Evolutionary conservation across 2,329 filamentous ascomycete species (phyloP).

Genomic region (Fusarium pseudonygamai): DNA sequence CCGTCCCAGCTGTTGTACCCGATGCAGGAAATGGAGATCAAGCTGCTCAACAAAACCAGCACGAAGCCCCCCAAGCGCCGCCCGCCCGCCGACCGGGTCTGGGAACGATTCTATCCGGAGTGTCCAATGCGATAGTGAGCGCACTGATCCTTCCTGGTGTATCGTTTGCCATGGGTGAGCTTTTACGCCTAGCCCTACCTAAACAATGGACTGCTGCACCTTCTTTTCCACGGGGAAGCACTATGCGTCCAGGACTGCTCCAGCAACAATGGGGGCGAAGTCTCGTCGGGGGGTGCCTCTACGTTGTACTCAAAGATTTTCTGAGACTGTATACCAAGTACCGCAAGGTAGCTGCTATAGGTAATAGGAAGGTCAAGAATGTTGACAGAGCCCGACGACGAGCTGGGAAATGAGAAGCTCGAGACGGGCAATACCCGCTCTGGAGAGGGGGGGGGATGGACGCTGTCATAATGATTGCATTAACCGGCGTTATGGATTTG

Average conservation of each 20-base stretch:
- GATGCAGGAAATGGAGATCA: slow-evolving; percentile 4
- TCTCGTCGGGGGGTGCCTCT: slow-evolving; percentile 86
- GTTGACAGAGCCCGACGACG: slow-evolving; percentile 51
- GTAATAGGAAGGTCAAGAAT: slow-evolving; percentile 64
- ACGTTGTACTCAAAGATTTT: slow-evolving; percentile 81
- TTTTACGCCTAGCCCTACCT: slow-evolving; percentile 76
- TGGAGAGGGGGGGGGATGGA: neutral
- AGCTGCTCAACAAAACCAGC: slow-evolving; percentile 30
- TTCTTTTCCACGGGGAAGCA: slow-evolving; percentile 35
- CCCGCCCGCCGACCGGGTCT: slow-evolving; percentile 48
- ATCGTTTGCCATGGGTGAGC: slow-evolving; percentile 79
- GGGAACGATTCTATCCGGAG: slow-evolving; percentile 51
- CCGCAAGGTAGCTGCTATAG: slow-evolving; percentile 65
- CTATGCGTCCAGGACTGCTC: slow-evolving; percentile 70
- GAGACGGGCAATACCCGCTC: slow-evolving; percentile 2
- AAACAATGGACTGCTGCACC: slow-evolving; percentile 67
- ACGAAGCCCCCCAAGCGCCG: slow-evolving; percentile 49
- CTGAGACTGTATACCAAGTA: slow-evolving; percentile 72
- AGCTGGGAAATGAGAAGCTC: slow-evolving; percentile 51
- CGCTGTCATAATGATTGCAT: slow-evolving; percentile 23
- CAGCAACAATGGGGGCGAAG: slow-evolving; percentile 90
- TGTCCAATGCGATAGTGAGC: slow-evolving; percentile 61
- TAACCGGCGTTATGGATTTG: slow-evolving; percentile 30
- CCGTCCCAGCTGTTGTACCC: neutral
- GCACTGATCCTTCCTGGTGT: slow-evolving; percentile 82